Conservation (phyloP, 495 filamentous ascomycete species). For the Aspergillus egyptiacus region DNA sequence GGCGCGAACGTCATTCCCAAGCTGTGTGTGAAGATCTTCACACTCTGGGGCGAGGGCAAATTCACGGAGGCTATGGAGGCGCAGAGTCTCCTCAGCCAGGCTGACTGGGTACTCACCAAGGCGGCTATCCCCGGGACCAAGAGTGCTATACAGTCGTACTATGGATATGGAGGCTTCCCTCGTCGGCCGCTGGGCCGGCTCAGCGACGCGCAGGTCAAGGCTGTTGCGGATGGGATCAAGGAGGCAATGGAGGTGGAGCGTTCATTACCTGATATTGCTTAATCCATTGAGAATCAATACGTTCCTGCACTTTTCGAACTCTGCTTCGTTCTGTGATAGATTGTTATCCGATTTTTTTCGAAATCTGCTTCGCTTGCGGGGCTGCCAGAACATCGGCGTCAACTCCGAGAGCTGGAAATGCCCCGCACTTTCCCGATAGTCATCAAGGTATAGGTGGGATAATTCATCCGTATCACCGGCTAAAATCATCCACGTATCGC, state of each 20-base stretch:
- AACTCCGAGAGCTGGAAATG: conserved; percentile 7
- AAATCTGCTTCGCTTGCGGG: not conserved
- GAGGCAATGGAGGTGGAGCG: conserved; percentile 65
- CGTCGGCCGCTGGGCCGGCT: conserved; percentile 66
- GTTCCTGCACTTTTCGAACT: not conserved
- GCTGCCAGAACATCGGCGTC: conserved; percentile 2
- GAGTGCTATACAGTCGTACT: conserved; percentile 74
- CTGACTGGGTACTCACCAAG: conserved; percentile 85
- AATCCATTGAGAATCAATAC: conserved; percentile 6
- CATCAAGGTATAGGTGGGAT: conserved; percentile 10
- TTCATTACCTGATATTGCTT: conserved; percentile 37
- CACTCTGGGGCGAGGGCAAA: conserved; percentile 66
- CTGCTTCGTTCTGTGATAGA: not conserved
- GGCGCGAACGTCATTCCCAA: conserved; percentile 84
- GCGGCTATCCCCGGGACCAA: conserved; percentile 82
- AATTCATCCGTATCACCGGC: conserved; percentile 1
- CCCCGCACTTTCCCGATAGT: not conserved
- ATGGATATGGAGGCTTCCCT: conserved; percentile 77
- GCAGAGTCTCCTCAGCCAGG: conserved; percentile 64
- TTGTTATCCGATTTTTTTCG: not conserved
- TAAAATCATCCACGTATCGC: conserved; percentile 5
- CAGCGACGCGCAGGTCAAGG: conserved; percentile 46
- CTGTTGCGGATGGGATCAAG: conserved; percentile 55
- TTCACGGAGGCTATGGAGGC: conserved; percentile 66
- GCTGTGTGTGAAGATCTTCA: conserved; percentile 75